Evolutionary conservation across 2,329 filamentous ascomycete genomes (phyloP), one percentile per base, ranked within the genome.

Genomic region (Cladobotryum protrusum): DNA sequence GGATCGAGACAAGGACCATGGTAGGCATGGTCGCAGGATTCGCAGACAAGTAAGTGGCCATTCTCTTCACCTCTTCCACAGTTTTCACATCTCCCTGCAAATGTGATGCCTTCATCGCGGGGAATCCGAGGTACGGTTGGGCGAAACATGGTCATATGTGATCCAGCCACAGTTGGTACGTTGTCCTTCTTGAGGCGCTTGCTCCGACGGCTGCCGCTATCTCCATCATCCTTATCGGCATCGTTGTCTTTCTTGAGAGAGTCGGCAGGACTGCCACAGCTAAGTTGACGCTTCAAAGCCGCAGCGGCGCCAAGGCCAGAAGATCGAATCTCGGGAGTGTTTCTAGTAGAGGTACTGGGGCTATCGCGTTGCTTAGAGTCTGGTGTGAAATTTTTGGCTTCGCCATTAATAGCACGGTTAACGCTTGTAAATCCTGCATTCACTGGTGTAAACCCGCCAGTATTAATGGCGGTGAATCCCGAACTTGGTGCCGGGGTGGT

Each of bases 71-170:
- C 82, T 61, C 86, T 89, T 37, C 86, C 87, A 61, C 93, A 99
- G 17, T 82, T 83, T 65, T 96, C 90, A 63, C 93, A 99, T 67
- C 84, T 86, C 82, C 81, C 77, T 46, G 71, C 72, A 7, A 71
- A 61, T n/a, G 63, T 58, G 9, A 65, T 59, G 19, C 66, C 56
- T 50, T 82, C 78, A 50, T 82, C 80, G 48, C 79, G 74, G 17
- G 77, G 75, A 52, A 83, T 75, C 55, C 82, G 79, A 15, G 85
- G 88, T 14, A 85, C 84, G 20, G 87, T 85, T 50, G 92, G 89
- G 47, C 92, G 87, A 63, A 95, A 90, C 61, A 92, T 82, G 54
- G 89, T 93, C 90, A 97, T 97, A 70, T 97, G 90, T 47, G 92
- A 97, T 48, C 93, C 93, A 56, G 90, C 90, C 58, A 99, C 89